A percentile compares a stretch with the other conserved stretches of the same genome.
Evolutionary conservation across 2,329 filamentous ascomycete genomes (phyloP).

Genomic region (Cercospora citrullina): DNA sequence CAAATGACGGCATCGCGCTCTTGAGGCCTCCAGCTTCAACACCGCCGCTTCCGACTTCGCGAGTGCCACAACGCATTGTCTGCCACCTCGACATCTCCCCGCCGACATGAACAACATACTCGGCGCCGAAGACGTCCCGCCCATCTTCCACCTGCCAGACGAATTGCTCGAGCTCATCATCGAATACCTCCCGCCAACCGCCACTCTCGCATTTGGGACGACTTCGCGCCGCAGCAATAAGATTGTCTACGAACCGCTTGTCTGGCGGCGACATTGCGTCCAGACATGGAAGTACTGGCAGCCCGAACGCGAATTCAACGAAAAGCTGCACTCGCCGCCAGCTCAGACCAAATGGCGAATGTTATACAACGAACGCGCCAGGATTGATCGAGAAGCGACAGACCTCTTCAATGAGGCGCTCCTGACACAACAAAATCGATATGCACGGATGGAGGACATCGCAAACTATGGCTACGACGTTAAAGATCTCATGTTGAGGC

Average conservation of each 20-base stretch:
- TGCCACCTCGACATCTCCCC: neutral
- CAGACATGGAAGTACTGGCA: conserved; percentile 74
- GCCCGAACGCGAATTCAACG: conserved; percentile 58
- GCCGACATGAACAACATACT: conserved; percentile 1
- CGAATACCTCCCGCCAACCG: conserved; percentile 56
- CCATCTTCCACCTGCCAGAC: conserved; percentile 61
- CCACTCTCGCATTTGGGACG: conserved; percentile 55
- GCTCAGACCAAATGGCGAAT: conserved; percentile 63
- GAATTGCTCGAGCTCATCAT: conserved; percentile 84
- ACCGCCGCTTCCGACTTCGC: neutral
- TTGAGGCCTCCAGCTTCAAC: neutral
- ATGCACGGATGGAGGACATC: conserved; percentile 69
- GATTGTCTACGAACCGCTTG: conserved; percentile 67
- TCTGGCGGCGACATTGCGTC: conserved; percentile 79
- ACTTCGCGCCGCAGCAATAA: conserved; percentile 65
- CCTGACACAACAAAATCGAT: conserved; percentile 66
- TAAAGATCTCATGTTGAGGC: conserved; percentile 73
- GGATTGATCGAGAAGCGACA: conserved; percentile 39
- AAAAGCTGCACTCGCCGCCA: conserved; percentile 50
- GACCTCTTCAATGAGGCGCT: conserved; percentile 66
- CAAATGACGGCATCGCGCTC: neutral
- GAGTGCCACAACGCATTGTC: neutral
- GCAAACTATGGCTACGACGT: conserved; percentile 77
- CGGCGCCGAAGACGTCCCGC: conserved; percentile 12
- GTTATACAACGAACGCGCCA: conserved; percentile 42